Conservation (phyloP, 2,329 filamentous ascomycete species). For the Penicillium sp. region DNA sequence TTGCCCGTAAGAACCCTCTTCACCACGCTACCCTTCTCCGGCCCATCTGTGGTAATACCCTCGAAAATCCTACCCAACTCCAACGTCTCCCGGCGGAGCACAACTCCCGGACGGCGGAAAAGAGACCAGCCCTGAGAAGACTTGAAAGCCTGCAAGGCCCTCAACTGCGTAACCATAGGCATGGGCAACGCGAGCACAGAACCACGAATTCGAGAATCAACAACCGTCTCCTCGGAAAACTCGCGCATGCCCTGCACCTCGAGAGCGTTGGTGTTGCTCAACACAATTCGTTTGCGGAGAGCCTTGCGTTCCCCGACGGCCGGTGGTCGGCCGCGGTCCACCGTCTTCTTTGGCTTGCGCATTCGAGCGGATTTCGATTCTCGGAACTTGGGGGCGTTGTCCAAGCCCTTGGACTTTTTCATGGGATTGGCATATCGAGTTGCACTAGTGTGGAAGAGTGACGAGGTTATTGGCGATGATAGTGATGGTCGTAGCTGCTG, state of each 20-base stretch:
- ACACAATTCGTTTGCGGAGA: constrained; percentile 78
- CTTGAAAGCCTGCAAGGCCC: constrained; percentile 87
- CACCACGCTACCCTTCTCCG: constrained; percentile 34
- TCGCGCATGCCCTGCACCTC: constrained; percentile 66
- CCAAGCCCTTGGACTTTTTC: constrained; percentile 43
- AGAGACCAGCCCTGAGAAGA: constrained; percentile 80
- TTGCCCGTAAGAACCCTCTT: constrained; percentile 69
- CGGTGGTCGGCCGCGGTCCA: constrained; percentile 55
- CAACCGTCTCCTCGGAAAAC: constrained; percentile 54
- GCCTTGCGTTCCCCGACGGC: constrained; percentile 79
- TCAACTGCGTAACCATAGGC: constrained; percentile 70
- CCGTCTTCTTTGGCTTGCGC: constrained; percentile 37
- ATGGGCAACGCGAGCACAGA: constrained; percentile 67
- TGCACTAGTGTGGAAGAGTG: constrained; percentile 47
- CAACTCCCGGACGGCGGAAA: constrained; percentile 74
- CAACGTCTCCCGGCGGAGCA: constrained; percentile 75
- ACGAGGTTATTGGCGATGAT: constrained; percentile 38
- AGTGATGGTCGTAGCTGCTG: not conserved
- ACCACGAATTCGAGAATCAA: constrained; percentile 55
- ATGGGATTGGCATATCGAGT: constrained; percentile 32
- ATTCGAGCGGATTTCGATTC: constrained; percentile 39
- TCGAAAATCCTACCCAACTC: constrained; percentile 64
- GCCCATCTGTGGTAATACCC: constrained; percentile 42
- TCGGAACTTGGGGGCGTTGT: constrained; percentile 32
- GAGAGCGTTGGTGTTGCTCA: constrained; percentile 91